Conservation (phyloP, 2,329 filamentous ascomycete genomes). For the Fusarium cicatricum region DNA sequence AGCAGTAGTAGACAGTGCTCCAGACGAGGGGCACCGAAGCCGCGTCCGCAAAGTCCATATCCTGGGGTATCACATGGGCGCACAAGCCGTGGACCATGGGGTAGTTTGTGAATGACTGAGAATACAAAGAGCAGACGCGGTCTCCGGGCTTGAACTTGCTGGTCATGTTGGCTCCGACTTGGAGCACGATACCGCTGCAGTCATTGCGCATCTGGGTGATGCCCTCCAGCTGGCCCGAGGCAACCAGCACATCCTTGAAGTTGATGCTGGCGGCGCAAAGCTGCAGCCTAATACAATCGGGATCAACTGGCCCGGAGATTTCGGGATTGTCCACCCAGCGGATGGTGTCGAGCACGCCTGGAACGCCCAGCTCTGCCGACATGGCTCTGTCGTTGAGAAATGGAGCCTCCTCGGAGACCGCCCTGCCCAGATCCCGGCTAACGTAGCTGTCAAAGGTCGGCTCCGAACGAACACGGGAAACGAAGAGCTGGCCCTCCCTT, state of each 20-base stretch:
- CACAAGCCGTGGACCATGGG: too few species aligned
- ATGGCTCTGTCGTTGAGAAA: neutral
- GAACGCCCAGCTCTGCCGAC: constrained; percentile 3
- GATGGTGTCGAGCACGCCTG: constrained; percentile 5
- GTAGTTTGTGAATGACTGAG: too few species aligned
- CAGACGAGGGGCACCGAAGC: constrained; percentile 16
- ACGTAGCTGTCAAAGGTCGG: neutral
- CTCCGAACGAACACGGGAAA: neutral
- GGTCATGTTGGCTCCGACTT: too few species aligned
- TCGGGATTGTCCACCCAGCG: constrained; percentile 4
- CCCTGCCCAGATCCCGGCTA: neutral
- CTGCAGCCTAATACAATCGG: neutral
- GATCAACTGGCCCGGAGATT: neutral
- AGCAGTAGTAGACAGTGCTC: constrained; percentile 14
- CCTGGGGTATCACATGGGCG: constrained; percentile 1
- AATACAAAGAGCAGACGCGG: too few species aligned
- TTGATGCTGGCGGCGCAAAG: too few species aligned
- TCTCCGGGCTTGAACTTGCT: neutral
- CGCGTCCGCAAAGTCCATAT: constrained; percentile 13
- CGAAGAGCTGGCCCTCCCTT: neutral
- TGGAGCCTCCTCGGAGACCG: neutral
- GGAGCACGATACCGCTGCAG: too few species aligned
- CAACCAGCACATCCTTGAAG: too few species aligned
- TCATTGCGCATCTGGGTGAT: too few species aligned
- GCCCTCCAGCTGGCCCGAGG: too few species aligned